Evolutionary conservation across 1,284 basidiomycete species (phyloP), one percentile per base, ranked within the genome.

Genomic region (Termitomyces sp.): DNA sequence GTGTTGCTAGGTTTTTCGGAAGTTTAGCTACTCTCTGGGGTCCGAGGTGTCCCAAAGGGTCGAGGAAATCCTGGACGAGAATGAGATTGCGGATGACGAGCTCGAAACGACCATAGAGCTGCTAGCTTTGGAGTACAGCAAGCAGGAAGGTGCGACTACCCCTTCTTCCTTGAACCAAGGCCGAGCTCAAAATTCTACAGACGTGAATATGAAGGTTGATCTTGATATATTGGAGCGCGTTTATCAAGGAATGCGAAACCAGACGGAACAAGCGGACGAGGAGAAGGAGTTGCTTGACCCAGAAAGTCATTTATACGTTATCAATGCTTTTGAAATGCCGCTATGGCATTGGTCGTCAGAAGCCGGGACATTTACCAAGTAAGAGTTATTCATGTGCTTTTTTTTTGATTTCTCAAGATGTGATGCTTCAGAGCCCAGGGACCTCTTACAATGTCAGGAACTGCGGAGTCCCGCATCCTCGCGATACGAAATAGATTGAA

Each of bases 261-360:
- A 84, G 61, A 86, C 81, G 12, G 79, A 85, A 58, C 73, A 75
- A 46, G 68, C 76, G n/a, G 77, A 79, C 41, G 70, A 68, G 21
- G 79, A 78, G 56, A 78, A 80, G 39, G 86, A 90, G 28, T 72
- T 84, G 24, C 77, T 94, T 24, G 93, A 97, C 61, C 86, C 92
- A 6, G 88, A 94, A 45, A 83, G 82, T 24, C 92, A 96, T 68
- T 76, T 99, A 46, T 84, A 84, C 60, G 78, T 98, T 55, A 77
- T 98, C 34, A 86, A 97, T 67, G 88, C 95, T 9, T 98, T 95
- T 63, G 88, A 94, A 36, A 97, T 98, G 92, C 96, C 96, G 0
- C 75, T 86, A 8, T 91, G 94, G 82, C 82, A 86, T 62, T 99
- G 94, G 83, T 93, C 94, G 34, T 75, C 79, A 21, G 88, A 94